Evolutionary conservation across 2,329 filamentous ascomycete genomes (phyloP).

Genomic region (Hypomyces perniciosus): DNA sequence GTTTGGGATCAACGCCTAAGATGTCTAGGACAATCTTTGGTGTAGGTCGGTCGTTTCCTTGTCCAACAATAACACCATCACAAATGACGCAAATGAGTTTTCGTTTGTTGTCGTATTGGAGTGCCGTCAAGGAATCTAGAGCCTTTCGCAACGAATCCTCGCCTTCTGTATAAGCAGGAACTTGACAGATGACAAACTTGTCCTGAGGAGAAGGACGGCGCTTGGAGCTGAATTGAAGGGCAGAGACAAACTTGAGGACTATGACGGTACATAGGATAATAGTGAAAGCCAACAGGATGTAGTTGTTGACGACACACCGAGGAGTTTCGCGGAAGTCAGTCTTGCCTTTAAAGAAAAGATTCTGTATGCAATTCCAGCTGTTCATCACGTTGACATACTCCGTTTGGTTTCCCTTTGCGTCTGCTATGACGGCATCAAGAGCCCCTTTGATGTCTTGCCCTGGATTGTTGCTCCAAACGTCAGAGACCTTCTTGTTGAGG

Average conservation of each 20-base stretch:
- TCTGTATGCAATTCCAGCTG: constrained; percentile 74
- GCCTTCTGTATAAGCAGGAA: constrained; percentile 95
- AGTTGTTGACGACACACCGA: constrained; percentile 83
- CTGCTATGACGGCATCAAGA: constrained; percentile 51
- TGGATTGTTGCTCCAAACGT: constrained; percentile 66
- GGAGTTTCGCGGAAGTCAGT: constrained; percentile 75
- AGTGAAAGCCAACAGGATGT: constrained; percentile 82
- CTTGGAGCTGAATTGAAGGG: constrained; percentile 89
- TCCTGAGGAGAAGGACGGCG: constrained; percentile 84
- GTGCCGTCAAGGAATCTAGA: constrained; percentile 85
- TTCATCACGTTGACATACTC: constrained; percentile 48
- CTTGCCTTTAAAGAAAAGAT: constrained; percentile 75
- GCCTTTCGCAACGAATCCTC: constrained; percentile 92
- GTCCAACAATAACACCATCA: constrained; percentile 93
- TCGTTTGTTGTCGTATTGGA: constrained; percentile 97
- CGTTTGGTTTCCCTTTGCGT: constrained; percentile 46
- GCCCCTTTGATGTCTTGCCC: constrained; percentile 70
- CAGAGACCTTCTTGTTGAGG: constrained; percentile 60
- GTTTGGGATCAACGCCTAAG: constrained; percentile 91
- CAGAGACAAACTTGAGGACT: constrained; percentile 81
- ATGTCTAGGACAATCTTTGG: constrained; percentile 98
- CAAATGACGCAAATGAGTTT: constrained; percentile 96
- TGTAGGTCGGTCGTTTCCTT: constrained; percentile 91
- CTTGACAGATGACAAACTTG: constrained; percentile 98
- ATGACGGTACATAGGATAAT: constrained; percentile 77